Base-by-base conservation (phyloP, 306 rosid genomes). In the Astragalus membranaceus region DNA sequence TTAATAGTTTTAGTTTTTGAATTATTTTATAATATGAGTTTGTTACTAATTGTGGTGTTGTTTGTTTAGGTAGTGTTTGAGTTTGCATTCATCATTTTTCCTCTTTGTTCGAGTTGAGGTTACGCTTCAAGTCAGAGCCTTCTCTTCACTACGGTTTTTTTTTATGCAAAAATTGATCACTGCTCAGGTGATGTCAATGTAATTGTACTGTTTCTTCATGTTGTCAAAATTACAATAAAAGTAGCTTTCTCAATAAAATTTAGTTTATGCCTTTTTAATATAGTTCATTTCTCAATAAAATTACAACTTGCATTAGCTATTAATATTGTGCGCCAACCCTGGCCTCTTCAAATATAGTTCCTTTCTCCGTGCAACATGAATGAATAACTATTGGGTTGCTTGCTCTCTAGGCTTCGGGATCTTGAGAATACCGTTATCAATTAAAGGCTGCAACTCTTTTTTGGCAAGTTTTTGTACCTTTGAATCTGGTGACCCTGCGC, bases 371-470 rank as follows among this genome's bases (percentile, higher is more conserved):
- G 59, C 47, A 67, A 33, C 81, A 75, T 57, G 13, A 29, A 41
- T 9, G 55, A 56, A 68, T 26, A 26, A 63, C 64, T 55, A 71
- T 37, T 70, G 59, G 61, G 51, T 51, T 70, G 68, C 67, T 64
- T 57, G 62, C 57, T 64, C 77, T 59, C n/a, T 75, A 70, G 55
- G 29, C 60, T 77, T 72, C 11, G 41, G 67, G 83, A 51, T 83
- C 58, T 85, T 83, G 79, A 94, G 85, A 41, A 69, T 8, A 16
- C 92, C 99, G 12, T 58, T 66, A 70, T 81, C 96, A 67, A 90
- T 69, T 78, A 94, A 75, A 30, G 84, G 83, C 78, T 94, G 88
- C 78, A 94, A 67, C 86, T 94, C 97, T 26, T 79, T 67, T 44
- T 73, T 75, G 2, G 85, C 92, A 63, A 83, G 85, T 48, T 77